A percentile compares a stretch with the other conserved stretches of the same genome.
Evolutionary conservation across 1,139 yeast genomes (phyloP).

Genomic region (Nakaseomyces kungkrabaensis): DNA sequence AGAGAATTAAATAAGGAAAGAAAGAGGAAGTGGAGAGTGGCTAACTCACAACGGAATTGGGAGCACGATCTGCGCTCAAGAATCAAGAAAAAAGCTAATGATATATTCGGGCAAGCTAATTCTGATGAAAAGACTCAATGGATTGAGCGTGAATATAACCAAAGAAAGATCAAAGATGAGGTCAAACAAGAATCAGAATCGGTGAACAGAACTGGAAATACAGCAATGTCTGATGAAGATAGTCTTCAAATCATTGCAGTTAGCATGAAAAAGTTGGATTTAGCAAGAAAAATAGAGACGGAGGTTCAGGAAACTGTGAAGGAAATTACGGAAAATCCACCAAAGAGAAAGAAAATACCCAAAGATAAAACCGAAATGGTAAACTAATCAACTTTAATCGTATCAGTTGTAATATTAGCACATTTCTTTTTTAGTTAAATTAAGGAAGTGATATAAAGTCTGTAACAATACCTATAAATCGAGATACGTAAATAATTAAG

Average conservation of each 20-base stretch:
- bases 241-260: slow-evolving; percentile 24
- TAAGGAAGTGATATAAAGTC: background rate
- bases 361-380: background rate
- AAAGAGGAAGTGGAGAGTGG: slow-evolving; percentile 85
- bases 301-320: slow-evolving; percentile 14
- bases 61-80: slow-evolving; percentile 79
- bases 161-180: slow-evolving; percentile 51
- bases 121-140: slow-evolving; percentile 53
- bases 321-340: slow-evolving; percentile 9
- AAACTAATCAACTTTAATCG: background rate
- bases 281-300: slow-evolving; percentile 22
- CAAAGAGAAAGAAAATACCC: slow-evolving; percentile 6
- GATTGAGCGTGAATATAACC: slow-evolving; percentile 63
- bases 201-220: slow-evolving; percentile 4
- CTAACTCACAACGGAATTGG: slow-evolving; percentile 69
- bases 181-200: slow-evolving; percentile 4
- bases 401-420: background rate
- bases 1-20: slow-evolving; percentile 55
- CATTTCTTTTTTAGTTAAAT: too few relatives aligned
- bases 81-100: slow-evolving; percentile 60
- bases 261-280: slow-evolving; percentile 19
- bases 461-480: background rate
- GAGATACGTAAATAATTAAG: too few relatives aligned
- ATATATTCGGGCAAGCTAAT: slow-evolving; percentile 54
- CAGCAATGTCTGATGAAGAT: slow-evolving; percentile 21